Evolutionary conservation across 345 rosid genomes (phyloP).

Genomic region (Microcos paniculata): DNA sequence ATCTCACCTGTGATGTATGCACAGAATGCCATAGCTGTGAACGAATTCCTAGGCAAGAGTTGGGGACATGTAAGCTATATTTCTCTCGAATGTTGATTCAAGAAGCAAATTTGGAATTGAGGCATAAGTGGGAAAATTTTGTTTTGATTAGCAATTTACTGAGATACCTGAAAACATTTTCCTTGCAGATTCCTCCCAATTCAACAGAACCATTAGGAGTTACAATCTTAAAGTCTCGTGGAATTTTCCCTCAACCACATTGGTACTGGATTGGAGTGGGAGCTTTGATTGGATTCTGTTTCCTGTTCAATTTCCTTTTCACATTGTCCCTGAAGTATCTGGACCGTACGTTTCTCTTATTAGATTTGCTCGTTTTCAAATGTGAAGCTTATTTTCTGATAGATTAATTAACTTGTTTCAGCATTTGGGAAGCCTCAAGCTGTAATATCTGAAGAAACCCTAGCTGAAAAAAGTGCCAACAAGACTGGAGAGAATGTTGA

Average conservation of each 20-base stretch:
- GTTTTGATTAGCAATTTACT: not conserved
- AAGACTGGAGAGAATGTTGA: slow-evolving; percentile 33
- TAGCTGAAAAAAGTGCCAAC: slow-evolving; percentile 37
- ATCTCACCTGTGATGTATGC: slow-evolving; percentile 62
- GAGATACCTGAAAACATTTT: not conserved
- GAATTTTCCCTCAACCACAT: slow-evolving; percentile 60
- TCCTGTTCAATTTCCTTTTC: slow-evolving; percentile 69
- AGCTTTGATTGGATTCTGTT: slow-evolving; percentile 55
- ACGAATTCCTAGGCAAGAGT: slow-evolving; percentile 60
- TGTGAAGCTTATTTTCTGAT: slow-evolving; percentile 15
- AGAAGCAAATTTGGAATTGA: not conserved
- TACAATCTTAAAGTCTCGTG: slow-evolving; percentile 57
- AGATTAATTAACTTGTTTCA: slow-evolving; percentile 22
- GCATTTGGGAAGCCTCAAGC: slow-evolving; percentile 70
- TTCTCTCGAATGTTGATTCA: not conserved
- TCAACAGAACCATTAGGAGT: slow-evolving; percentile 75
- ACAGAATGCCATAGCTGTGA: slow-evolving; percentile 59
- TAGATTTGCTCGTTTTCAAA: not conserved
- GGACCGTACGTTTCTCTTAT: slow-evolving; percentile 51
- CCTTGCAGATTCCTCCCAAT: slow-evolving; percentile 45
- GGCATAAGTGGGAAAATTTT: not conserved
- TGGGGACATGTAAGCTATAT: slow-evolving; percentile 54
- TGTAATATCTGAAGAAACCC: slow-evolving; percentile 44
- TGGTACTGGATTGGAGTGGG: slow-evolving; percentile 92
- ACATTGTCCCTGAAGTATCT: slow-evolving; percentile 66